phyloP scores from a whole-genome alignment of 1,284 basidiomycete species.

The Cutaneotrichosporon spelunceum region DNA sequence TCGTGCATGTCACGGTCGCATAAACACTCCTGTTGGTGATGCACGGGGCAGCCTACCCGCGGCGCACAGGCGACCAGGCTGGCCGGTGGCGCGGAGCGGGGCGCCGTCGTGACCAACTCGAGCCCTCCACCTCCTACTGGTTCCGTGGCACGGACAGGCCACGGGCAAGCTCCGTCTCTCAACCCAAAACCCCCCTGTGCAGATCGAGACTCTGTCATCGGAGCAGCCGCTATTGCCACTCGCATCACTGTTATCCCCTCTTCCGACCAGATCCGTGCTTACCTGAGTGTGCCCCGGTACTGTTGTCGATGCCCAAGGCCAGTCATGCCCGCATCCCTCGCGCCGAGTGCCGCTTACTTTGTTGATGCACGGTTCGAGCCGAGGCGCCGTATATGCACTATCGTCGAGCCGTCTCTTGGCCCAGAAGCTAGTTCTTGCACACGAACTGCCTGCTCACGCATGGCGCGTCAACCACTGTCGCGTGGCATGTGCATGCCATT shows the following conservation, averaged over 20 bases:
- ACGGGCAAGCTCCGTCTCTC: slow-evolving; percentile 7
- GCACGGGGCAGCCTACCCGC: neutral
- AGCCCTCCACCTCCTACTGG: neutral
- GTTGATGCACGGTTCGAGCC: neutral
- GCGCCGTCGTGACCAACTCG: slow-evolving; percentile 6
- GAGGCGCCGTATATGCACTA: neutral
- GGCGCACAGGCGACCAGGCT: neutral
- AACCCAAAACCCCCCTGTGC: neutral
- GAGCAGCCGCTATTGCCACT: neutral
- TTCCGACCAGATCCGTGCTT: neutral
- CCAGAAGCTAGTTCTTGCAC: neutral
- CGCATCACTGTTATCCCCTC: neutral
- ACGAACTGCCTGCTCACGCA: neutral
- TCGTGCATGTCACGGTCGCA: neutral
- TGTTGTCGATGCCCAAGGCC: neutral
- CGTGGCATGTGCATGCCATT: neutral
- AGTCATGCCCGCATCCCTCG: neutral
- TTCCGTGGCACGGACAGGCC: slow-evolving; percentile 5
- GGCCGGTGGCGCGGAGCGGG: neutral
- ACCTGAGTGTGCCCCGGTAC: neutral
- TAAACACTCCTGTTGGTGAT: neutral
- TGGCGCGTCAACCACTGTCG: neutral
- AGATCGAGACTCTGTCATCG: neutral
- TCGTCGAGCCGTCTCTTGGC: neutral
- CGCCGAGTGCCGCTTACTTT: neutral